phyloP scores from a whole-genome alignment of 352 stramenopile genomes.

The Phytophthora foliorum region DNA sequence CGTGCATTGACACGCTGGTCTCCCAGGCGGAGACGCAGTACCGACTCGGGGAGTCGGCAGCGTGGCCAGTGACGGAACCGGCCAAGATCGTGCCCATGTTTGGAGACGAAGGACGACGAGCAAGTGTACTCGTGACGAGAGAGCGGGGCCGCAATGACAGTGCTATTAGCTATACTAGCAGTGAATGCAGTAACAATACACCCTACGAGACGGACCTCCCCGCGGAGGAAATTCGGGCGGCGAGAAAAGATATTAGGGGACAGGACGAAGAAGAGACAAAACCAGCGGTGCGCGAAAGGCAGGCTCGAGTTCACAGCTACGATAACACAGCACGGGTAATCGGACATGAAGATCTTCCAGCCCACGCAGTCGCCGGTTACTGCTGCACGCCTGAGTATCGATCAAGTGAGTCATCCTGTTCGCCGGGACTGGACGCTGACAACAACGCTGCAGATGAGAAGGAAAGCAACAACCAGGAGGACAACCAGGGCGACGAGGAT shows the following conservation, averaged over 20 bases:
- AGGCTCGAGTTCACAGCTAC: constrained; percentile 7
- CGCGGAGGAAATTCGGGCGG: constrained; percentile 43
- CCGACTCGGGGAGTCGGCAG: constrained; percentile 25
- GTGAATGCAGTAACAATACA: constrained; percentile 49
- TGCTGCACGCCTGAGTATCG: constrained; percentile 32
- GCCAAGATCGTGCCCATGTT: constrained; percentile 44
- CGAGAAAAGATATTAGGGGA: constrained; percentile 33
- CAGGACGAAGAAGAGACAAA: constrained; percentile 32
- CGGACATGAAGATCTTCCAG: constrained; percentile 20
- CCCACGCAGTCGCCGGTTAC: constrained; percentile 9
- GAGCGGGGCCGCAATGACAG: constrained; percentile 34
- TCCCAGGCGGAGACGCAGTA: constrained; percentile 46
- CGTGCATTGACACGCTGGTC: constrained; percentile 58
- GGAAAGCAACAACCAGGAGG: constrained; percentile 34
- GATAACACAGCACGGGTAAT: neutral
- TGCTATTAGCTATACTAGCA: constrained; percentile 46
- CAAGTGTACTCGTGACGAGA: constrained; percentile 22
- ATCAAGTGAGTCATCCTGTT: constrained; percentile 29
- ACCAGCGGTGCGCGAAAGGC: constrained; percentile 10
- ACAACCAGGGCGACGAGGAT: constrained; percentile 39
- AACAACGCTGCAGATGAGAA: constrained; percentile 33
- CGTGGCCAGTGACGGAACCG: constrained; percentile 33
- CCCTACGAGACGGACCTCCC: constrained; percentile 35
- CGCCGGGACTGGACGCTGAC: constrained; percentile 19
- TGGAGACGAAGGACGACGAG: constrained; percentile 37